phyloP scores from a whole-genome alignment of 2,329 filamentous ascomycete genomes.

The Fusarium verticillioides region DNA sequence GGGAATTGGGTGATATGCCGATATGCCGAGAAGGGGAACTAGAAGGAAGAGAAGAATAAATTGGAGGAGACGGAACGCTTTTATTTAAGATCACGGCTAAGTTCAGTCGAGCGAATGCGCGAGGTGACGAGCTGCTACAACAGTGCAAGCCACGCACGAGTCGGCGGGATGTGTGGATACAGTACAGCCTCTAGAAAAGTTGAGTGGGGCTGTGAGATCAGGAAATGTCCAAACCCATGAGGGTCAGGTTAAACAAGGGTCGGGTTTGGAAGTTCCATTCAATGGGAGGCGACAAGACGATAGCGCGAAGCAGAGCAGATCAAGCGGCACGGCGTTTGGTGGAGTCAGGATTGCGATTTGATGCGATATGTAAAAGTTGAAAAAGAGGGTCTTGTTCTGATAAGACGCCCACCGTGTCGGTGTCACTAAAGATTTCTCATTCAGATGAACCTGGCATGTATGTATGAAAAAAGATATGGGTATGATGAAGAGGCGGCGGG shows the following conservation, averaged over 20 bases:
- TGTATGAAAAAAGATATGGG: conserved; percentile 10
- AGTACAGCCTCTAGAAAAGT: conserved; percentile 34
- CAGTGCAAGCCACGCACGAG: conserved; percentile 37
- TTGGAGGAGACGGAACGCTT: conserved; percentile 43
- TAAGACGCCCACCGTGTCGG: conserved; percentile 42
- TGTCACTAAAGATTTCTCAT: conserved; percentile 22
- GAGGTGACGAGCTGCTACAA: conserved; percentile 38
- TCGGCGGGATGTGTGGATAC: conserved; percentile 39
- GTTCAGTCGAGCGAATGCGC: conserved; percentile 23
- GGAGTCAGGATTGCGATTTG: conserved; percentile 39
- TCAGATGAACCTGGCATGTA: conserved; percentile 22
- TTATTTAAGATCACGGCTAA: conserved; percentile 42
- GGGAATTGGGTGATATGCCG: conserved; percentile 24
- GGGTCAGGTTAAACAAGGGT: conserved; percentile 34
- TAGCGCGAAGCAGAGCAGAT: conserved; percentile 39
- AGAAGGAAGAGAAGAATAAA: conserved; percentile 33
- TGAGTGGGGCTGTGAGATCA: conserved; percentile 41
- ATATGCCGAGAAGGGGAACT: conserved; percentile 24
- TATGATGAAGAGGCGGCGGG: conserved; percentile 1
- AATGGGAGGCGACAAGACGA: conserved; percentile 37
- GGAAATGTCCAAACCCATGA: conserved; percentile 32
- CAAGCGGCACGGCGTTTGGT: conserved; percentile 39
- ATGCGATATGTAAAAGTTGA: conserved; percentile 39
- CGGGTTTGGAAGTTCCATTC: conserved; percentile 25
- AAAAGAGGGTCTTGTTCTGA: conserved; percentile 45